Base-by-base conservation (phyloP, 371 early-diverging fungal genomes). In the Blakeslea trispora region DNA sequence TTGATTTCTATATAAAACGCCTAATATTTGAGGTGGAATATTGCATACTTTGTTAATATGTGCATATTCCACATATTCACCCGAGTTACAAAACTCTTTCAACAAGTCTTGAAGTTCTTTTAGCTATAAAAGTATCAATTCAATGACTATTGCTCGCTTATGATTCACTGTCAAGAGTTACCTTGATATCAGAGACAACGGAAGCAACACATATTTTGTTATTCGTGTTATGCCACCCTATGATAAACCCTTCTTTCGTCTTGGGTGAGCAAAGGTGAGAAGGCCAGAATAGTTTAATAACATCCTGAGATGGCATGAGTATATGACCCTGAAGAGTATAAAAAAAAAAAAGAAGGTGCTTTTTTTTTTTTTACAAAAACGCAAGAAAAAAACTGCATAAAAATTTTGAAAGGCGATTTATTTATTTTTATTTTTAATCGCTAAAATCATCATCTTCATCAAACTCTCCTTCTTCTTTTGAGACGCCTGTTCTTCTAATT, bases 281-380 rank as follows among this genome's bases (percentile, higher is more conserved):
- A 34, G 79, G 79, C 79, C 79, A 79, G 45, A 71, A 75, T 53
- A 79, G 22, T 45, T 74, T 74, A 22, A 76, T 55, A 53, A 53
- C 68, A 28, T 28, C 7, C 28, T 28, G 28, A 28, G 28, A 28
- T 28, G 28, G 28, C 28, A 28, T 28, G 28, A 28, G 28, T 28
- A 28, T 28, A 7, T 28, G 28, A 7, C 28, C 28, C 28, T 28
- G 3, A 28, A 28, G 28, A 28, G 7, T 28, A 7, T 28, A 5
- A 28, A 7, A 28, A 28, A 28, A 28, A 28, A 28, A 7, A 3
- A 28, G 7, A 3, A 5, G 7, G 28, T 28, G 5, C 7, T 28
- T 7, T 28, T 5, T 28, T 28, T 28, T 28, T 28, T 28, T 28
- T 7, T 28, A 7, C 7, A 28, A 28, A 28, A 28, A 28, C 28